Evolutionary conservation across 2,329 filamentous ascomycete species (phyloP).

Genomic region (Neonectria faginata): DNA sequence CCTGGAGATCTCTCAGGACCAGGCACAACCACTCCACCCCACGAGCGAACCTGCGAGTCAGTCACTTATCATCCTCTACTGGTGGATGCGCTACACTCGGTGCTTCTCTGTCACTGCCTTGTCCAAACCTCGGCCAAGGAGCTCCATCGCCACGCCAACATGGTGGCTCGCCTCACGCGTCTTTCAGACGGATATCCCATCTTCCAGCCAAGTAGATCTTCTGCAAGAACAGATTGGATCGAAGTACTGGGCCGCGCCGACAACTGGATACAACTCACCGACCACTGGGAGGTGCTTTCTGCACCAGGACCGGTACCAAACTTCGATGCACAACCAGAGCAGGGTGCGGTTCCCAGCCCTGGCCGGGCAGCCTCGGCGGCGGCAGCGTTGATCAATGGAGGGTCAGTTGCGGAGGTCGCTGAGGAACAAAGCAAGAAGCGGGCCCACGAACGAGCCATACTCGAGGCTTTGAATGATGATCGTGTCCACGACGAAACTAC

Average conservation of each 20-base stretch:
- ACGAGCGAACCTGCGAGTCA: constrained; percentile 45
- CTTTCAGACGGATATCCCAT: constrained; percentile 84
- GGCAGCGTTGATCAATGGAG: constrained; percentile 41
- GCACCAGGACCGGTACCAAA: constrained; percentile 66
- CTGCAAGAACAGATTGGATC: constrained; percentile 82
- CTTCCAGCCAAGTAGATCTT: constrained; percentile 78
- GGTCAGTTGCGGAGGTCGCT: constrained; percentile 48
- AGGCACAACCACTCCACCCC: constrained; percentile 48
- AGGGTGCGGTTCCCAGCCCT: constrained; percentile 31
- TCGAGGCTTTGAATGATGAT: constrained; percentile 76
- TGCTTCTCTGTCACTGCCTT: constrained; percentile 83
- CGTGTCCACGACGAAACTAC: constrained; percentile 74
- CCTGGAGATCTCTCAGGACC: constrained; percentile 53
- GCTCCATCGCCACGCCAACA: constrained; percentile 82
- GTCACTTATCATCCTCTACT: constrained; percentile 83
- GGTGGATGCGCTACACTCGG: constrained; percentile 80
- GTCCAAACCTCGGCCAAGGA: constrained; percentile 83
- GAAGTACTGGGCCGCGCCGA: constrained; percentile 75
- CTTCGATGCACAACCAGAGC: constrained; percentile 35
- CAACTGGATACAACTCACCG: constrained; percentile 75
- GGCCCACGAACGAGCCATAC: constrained; percentile 72
- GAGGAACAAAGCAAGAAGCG: constrained; percentile 68
- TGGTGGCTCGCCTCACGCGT: constrained; percentile 79
- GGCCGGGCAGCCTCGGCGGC: constrained; percentile 42
- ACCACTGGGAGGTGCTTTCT: constrained; percentile 79